Evolutionary conservation across 192 early-diverging fungal genomes (phyloP).

Genomic region (Umbelopsis sp.): DNA sequence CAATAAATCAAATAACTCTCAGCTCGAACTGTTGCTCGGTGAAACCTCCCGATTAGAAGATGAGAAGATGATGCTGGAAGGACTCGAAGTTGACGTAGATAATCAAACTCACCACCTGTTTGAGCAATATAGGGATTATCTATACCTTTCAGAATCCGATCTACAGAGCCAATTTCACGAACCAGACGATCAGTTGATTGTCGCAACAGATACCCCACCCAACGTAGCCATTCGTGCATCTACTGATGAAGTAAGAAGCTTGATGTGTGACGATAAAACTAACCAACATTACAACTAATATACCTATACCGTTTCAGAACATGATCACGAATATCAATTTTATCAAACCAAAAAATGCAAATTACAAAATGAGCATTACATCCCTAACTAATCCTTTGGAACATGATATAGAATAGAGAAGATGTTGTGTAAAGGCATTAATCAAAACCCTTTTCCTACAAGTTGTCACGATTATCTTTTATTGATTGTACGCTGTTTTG

Average conservation of each 20-base stretch:
- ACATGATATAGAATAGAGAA: not conserved
- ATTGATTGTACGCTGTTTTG: not conserved
- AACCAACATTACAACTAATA: not conserved
- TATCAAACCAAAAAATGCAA: not conserved
- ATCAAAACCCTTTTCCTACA: not conserved
- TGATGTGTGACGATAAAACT: not conserved
- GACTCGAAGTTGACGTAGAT: not conserved
- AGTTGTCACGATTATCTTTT: not conserved
- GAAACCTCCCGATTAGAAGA: not conserved
- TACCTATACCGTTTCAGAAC: not conserved
- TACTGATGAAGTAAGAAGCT: not conserved
- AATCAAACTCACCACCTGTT: not conserved
- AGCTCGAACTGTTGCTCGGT: not conserved
- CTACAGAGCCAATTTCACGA: not conserved
- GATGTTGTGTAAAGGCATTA: not conserved
- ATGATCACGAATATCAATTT: not conserved
- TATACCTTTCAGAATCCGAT: constrained; percentile 3
- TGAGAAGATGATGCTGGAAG: not conserved
- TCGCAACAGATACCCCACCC: constrained; percentile 5
- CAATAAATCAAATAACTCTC: not conserved
- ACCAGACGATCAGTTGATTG: not conserved
- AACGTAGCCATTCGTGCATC: not conserved
- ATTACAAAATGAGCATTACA: constrained; percentile 9
- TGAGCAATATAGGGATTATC: not conserved
- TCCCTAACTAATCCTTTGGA: not conserved